Percentiles rank a stretch among this genome's conserved stretches.
phyloP scores from a whole-genome alignment of 768 basidiomycete species.

The Baorangia bicolor region DNA sequence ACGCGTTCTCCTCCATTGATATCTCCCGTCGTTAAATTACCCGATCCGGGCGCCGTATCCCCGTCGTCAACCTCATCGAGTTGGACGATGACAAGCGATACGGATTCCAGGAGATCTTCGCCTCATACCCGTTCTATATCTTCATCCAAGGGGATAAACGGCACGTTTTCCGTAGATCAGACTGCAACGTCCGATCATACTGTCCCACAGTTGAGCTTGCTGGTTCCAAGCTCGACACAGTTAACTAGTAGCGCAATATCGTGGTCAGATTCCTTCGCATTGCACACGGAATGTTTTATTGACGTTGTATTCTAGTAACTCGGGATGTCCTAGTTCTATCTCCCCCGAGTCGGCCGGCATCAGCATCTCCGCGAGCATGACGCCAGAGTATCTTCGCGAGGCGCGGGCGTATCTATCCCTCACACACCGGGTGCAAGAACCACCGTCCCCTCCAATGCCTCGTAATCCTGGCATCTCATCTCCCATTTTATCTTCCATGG shows the following conservation, averaged over 20 bases:
- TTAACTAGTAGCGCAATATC: slow-evolving; percentile 15
- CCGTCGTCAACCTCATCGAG: slow-evolving; percentile 26
- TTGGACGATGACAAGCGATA: slow-evolving; percentile 30
- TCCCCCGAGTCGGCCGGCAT: slow-evolving; percentile 36
- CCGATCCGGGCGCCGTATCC: slow-evolving; percentile 23
- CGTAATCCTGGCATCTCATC: slow-evolving; percentile 27
- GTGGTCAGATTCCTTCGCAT: neutral
- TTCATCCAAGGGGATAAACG: slow-evolving; percentile 10
- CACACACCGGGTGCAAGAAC: slow-evolving; percentile 22
- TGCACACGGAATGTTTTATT: neutral
- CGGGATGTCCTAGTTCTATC: slow-evolving; percentile 30
- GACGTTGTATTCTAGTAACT: slow-evolving; percentile 17
- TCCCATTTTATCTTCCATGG: slow-evolving; percentile 31
- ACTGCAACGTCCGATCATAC: slow-evolving; percentile 7
- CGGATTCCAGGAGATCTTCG: slow-evolving; percentile 17
- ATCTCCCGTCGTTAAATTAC: slow-evolving; percentile 31
- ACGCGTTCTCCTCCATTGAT: slow-evolving; percentile 28
- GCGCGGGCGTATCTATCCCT: slow-evolving; percentile 34
- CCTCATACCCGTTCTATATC: slow-evolving; percentile 6
- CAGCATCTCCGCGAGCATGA: slow-evolving; percentile 29
- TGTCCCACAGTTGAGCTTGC: slow-evolving; percentile 29
- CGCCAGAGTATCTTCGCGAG: slow-evolving; percentile 34
- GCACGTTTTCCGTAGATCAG: slow-evolving; percentile 5
- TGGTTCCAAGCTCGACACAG: slow-evolving; percentile 23
- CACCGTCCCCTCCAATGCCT: slow-evolving; percentile 7